Conservation (phyloP, 1,284 basidiomycete species). For the Austroboletus olivaceoglutinosus region DNA sequence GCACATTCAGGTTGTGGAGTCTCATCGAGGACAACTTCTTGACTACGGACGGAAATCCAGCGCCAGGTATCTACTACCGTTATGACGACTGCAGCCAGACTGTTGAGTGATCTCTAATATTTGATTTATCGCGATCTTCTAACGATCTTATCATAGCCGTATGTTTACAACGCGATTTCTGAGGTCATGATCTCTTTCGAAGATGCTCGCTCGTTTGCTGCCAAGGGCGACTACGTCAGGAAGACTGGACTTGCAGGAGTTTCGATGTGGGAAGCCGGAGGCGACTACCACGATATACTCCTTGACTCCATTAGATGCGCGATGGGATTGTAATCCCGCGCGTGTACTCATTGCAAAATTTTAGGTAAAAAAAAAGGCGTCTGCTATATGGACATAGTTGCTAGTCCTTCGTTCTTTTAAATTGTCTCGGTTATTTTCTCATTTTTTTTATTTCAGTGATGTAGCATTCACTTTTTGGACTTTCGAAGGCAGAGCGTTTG, state of each 20-base stretch:
- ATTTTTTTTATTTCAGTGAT: no score
- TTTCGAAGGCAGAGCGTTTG: no score
- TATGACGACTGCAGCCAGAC: constrained; percentile 48
- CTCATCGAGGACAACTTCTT: constrained; percentile 42
- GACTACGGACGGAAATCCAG: constrained; percentile 36
- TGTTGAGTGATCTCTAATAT: constrained; percentile 27
- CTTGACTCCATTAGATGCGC: constrained; percentile 46
- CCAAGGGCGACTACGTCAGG: constrained; percentile 55
- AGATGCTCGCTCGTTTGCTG: constrained; percentile 46
- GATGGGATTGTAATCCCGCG: constrained; percentile 31
- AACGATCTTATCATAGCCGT: constrained; percentile 33
- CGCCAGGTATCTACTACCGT: constrained; percentile 37
- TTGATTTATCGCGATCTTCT: not conserved
- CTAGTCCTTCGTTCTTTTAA: no score
- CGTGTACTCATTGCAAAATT: not conserved
- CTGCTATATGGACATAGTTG: not conserved
- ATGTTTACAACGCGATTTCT: constrained; percentile 39
- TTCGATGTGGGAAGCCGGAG: constrained; percentile 57
- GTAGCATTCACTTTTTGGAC: no score
- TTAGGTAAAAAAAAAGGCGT: not conserved
- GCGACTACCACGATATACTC: constrained; percentile 50
- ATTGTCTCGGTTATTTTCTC: no score
- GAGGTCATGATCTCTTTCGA: constrained; percentile 39
- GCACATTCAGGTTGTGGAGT: constrained; percentile 42
- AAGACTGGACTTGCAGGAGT: constrained; percentile 47